Conservation (phyloP, 2,329 filamentous ascomycete species). For the Curvularia spicifera region DNA sequence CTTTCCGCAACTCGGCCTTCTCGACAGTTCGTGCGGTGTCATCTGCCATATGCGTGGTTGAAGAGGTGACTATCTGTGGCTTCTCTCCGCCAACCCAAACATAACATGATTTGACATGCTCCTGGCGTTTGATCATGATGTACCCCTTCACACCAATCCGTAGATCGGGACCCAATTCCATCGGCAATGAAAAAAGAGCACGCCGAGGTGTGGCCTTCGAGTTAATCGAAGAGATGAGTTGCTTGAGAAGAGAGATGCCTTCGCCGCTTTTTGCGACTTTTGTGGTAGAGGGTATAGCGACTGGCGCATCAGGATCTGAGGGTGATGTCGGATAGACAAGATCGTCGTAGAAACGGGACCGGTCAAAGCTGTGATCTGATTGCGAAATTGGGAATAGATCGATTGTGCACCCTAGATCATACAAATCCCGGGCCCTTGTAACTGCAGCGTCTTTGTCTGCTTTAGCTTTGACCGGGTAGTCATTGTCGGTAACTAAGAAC, state of each 20-base stretch:
- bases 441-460: slow-evolving; percentile 75
- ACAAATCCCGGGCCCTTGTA: slow-evolving; percentile 90
- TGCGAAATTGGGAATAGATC: slow-evolving; percentile 89
- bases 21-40: slow-evolving; percentile 79
- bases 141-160: slow-evolving; percentile 93
- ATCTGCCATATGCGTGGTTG: slow-evolving; percentile 76
- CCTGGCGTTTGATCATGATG: slow-evolving; percentile 83
- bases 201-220: slow-evolving; percentile 87
- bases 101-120: slow-evolving; percentile 80
- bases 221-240: slow-evolving; percentile 84
- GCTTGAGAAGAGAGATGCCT: slow-evolving; percentile 78
- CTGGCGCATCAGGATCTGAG: slow-evolving; percentile 70
- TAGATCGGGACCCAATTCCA: slow-evolving; percentile 85
- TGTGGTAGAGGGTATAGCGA: slow-evolving; percentile 60
- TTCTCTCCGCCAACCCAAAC: slow-evolving; percentile 88
- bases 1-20: slow-evolving; percentile 83
- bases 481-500: slow-evolving; percentile 96
- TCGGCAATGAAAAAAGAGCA: slow-evolving; percentile 82
- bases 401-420: slow-evolving; percentile 89
- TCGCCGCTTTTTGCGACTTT: slow-evolving; percentile 72
- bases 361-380: slow-evolving; percentile 75
- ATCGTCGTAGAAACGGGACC: slow-evolving; percentile 90
- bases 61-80: slow-evolving; percentile 76
- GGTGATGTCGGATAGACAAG: slow-evolving; percentile 81
- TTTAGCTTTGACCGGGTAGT: slow-evolving; percentile 78